These are phyloP conservation scores for Phlebiopsis gigantea DNA, from an alignment of 768 basidiomycete genomes.

Conservation along the genomic window DNA sequence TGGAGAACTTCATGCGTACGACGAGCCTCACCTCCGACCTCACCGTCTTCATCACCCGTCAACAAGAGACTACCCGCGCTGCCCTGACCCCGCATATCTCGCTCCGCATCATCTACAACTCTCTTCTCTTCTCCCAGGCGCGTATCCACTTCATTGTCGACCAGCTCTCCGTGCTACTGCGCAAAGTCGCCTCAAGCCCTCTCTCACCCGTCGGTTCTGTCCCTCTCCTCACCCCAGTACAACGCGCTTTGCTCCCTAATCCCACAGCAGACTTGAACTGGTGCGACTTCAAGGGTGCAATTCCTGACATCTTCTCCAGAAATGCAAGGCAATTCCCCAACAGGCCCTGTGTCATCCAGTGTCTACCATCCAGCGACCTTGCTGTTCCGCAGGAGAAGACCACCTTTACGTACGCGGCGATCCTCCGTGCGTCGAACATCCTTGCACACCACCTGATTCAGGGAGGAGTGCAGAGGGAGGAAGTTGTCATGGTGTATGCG, in stretches of 20 bases:
- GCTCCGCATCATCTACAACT: slow-evolving; percentile 89
- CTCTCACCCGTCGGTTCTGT: slow-evolving; percentile 71
- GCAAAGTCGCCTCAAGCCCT: slow-evolving; percentile 64
- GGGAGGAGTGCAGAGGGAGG: slow-evolving; percentile 83
- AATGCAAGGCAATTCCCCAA: slow-evolving; percentile 82
- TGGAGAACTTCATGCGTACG: slow-evolving; percentile 67
- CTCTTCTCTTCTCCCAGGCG: slow-evolving; percentile 78
- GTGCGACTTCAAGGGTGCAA: slow-evolving; percentile 97
- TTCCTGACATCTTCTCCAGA: slow-evolving; percentile 88
- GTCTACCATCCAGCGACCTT: slow-evolving; percentile 37
- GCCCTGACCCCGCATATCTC: slow-evolving; percentile 72
- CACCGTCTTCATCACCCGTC: slow-evolving; percentile 81
- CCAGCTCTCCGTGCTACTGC: slow-evolving; percentile 76
- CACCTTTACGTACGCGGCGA: slow-evolving; percentile 73
- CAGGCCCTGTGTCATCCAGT: slow-evolving; percentile 86
- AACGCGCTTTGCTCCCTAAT: slow-evolving; percentile 69
- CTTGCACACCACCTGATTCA: slow-evolving; percentile 86
- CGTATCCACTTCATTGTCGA: slow-evolving; percentile 79
- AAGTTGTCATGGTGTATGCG: slow-evolving; percentile 98
- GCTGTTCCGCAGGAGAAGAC: slow-evolving; percentile 44
- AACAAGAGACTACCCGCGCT: slow-evolving; percentile 59
- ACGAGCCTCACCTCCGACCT: slow-evolving; percentile 89
- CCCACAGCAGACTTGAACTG: slow-evolving; percentile 88
- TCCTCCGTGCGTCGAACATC: slow-evolving; percentile 82
- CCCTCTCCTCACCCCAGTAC: slow-evolving; percentile 68